Evolutionary conservation across 2,329 filamentous ascomycete genomes (phyloP).

Genomic region (Trichothecium roseum): DNA sequence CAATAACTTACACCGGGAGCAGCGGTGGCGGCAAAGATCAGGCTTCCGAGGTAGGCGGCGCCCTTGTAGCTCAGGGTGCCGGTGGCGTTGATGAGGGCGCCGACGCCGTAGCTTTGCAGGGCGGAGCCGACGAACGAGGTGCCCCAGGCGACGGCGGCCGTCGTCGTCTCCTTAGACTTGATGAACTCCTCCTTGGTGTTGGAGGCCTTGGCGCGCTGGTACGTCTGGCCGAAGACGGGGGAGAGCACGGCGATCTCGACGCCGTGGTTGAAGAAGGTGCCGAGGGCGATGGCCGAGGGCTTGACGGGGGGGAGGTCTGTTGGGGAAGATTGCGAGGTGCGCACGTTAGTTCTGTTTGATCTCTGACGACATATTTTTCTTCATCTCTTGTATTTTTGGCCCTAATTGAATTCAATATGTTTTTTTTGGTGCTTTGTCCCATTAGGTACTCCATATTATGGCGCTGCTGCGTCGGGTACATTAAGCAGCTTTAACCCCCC

Average conservation of each 20-base stretch:
- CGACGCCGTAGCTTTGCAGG: conserved; percentile 81
- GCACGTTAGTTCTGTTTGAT: conserved; percentile 3
- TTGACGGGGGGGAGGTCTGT: conserved; percentile 67
- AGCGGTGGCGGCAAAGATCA: conserved; percentile 87
- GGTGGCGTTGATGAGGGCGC: conserved; percentile 86
- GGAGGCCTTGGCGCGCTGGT: conserved; percentile 81
- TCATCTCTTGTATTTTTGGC: too few species aligned
- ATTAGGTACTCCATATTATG: too few species aligned
- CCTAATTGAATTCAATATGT: too few species aligned
- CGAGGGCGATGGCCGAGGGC: conserved; percentile 94
- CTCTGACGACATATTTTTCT: conserved; percentile 1
- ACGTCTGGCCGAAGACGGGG: conserved; percentile 88
- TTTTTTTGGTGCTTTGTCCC: too few species aligned
- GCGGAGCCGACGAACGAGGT: conserved; percentile 82
- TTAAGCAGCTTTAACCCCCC: too few species aligned
- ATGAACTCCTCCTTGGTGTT: conserved; percentile 97
- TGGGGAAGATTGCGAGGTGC: neutral
- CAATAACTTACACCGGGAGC: conserved; percentile 68
- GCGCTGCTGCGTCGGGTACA: too few species aligned
- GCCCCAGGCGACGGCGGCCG: conserved; percentile 81
- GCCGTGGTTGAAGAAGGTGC: conserved; percentile 91
- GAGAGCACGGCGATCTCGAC: conserved; percentile 78
- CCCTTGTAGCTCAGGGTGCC: conserved; percentile 95
- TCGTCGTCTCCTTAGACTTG: conserved; percentile 82
- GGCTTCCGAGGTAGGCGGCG: conserved; percentile 78